phyloP scores from a whole-genome alignment of 805 yeast species.

The Priceomyces fermenticarens region DNA sequence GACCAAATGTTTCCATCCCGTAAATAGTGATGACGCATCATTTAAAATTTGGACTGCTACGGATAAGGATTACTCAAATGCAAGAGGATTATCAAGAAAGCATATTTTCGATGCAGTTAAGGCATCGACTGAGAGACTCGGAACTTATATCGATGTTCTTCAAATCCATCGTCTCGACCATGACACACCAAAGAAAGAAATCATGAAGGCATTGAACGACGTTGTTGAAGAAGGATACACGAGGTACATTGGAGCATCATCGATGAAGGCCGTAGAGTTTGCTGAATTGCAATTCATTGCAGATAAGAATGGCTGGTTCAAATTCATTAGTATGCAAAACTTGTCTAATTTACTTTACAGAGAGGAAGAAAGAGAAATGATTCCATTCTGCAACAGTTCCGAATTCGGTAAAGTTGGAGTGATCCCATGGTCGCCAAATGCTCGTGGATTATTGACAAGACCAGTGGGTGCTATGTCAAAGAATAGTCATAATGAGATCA shows the following conservation, averaged over 20 bases:
- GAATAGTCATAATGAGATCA: not conserved
- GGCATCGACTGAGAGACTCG: conserved; percentile 43
- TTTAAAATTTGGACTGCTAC: conserved; percentile 5
- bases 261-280: conserved; percentile 56
- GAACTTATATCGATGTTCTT: conserved; percentile 51
- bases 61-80: conserved; percentile 21
- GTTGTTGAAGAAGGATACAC: conserved; percentile 44
- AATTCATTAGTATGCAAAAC: conserved; percentile 59
- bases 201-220: conserved; percentile 54
- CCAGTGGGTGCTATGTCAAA: conserved; percentile 23
- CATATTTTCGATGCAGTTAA: conserved; percentile 46
- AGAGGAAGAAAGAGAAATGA: conserved; percentile 66
- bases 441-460: conserved; percentile 52
- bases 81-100: conserved; percentile 33
- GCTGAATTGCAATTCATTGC: conserved; percentile 53
- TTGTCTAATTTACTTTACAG: conserved; percentile 54
- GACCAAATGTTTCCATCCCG: conserved; percentile 13
- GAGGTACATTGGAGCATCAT: conserved; percentile 60
- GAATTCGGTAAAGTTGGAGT: conserved; percentile 45
- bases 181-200: conserved; percentile 47
- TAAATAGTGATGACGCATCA: conserved; percentile 5
- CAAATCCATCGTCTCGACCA: conserved; percentile 58
- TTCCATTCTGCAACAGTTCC: conserved; percentile 44
- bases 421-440: conserved; percentile 60
- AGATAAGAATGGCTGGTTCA: conserved; percentile 53